These are phyloP conservation scores for Penicillium chermesinum DNA, from an alignment of 495 filamentous ascomycete species.

Conservation along the genomic window DNA sequence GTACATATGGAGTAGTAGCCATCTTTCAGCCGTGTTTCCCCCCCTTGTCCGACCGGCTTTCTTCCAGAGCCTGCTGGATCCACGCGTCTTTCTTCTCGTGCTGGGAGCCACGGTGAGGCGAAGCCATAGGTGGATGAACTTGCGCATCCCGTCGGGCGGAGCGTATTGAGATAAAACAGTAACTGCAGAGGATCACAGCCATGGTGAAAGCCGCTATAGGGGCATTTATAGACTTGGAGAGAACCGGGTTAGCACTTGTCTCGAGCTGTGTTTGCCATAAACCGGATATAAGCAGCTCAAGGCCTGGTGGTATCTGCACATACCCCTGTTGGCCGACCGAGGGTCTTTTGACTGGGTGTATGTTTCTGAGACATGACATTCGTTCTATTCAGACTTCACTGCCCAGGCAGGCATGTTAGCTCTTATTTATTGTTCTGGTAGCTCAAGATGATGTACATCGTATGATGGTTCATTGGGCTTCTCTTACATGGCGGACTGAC, in stretches of 20 bases:
- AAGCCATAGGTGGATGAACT: constrained; percentile 1
- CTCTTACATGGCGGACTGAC: no score
- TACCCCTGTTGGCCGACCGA: constrained; percentile 21
- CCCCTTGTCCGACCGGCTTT: constrained; percentile 15
- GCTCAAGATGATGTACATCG: no score
- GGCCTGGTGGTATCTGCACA: no score
- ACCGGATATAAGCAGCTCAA: no score
- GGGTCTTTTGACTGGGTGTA: constrained; percentile 9
- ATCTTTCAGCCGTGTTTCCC: constrained; percentile 3
- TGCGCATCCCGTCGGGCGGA: constrained; percentile 39
- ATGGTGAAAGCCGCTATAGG: constrained; percentile 49
- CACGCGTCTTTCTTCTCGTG: constrained; percentile 19
- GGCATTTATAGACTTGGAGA: constrained; percentile 38
- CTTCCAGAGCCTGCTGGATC: constrained; percentile 39
- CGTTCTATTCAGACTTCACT: no score
- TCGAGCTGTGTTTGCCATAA: no score
- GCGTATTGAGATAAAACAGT: constrained; percentile 46
- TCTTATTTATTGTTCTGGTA: no score
- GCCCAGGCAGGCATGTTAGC: no score
- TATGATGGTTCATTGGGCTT: no score
- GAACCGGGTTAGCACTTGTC: neutral
- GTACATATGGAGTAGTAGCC: neutral
- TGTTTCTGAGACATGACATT: constrained; percentile 15
- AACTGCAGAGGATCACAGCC: constrained; percentile 44
- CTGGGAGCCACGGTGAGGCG: constrained; percentile 6